Base-by-base conservation (phyloP, 176 grass and related monocot genomes). In the Musa itinerans region DNA sequence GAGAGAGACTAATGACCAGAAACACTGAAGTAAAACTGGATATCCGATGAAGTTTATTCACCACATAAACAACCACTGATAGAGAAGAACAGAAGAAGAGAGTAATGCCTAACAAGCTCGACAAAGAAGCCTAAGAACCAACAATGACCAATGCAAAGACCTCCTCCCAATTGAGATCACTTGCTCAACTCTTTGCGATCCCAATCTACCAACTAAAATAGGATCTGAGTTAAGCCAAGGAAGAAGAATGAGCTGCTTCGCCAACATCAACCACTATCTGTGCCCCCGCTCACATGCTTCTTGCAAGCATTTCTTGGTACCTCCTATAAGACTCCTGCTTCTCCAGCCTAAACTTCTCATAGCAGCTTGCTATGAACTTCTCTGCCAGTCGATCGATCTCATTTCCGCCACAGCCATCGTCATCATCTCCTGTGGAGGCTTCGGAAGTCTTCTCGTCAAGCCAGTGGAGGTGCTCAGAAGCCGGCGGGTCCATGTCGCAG, bases 251-350 rank as follows among this genome's bases (percentile, higher is more conserved):
- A 17, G n/a, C 1, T 8, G 6, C 17, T 61, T 19, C 16, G 0
- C 15, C 17, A 61, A 20, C 57, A 16, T 16, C 17, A 5, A 57
- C 55, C 13, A 8, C 1, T 2, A 16, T 16, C 3, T 4, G 14
- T 14, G 2, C 8, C 1, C 5, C 1, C 16, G 8, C 6, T 70
- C 43, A 70, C 8, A 70, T 17, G 68, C 43, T 70, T 70, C 68
- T 70, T 19, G 68, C 34, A 50, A 70, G 68, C 68, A 70, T 70
- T 51, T 70, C 68, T 78, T 91, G 84, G 25, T 83, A 86, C 83
- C 92, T 86, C 83, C 90, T 86, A 66, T 91, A 93, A 10, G 94
- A 98, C 65, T 98, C 90, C 83, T 98, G 94, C 78, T 93, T 93
- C 88, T 98, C 90, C 76, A 93, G 72, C 59, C 81, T 83, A 85